phyloP scores from a whole-genome alignment of 768 basidiomycete genomes.

The Tulasnella sp. region DNA sequence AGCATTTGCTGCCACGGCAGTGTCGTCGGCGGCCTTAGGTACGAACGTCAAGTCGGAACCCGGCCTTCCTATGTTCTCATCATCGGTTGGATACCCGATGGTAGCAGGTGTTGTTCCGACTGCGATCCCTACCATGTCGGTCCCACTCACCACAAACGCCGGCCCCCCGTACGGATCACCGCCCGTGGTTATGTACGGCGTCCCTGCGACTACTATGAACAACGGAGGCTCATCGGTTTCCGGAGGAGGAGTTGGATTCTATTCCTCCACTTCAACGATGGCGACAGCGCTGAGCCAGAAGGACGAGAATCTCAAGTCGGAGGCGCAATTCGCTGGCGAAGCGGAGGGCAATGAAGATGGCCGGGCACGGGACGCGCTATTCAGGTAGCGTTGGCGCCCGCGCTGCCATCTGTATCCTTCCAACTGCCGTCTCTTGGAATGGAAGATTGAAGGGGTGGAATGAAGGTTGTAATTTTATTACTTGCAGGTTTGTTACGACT shows the following conservation, averaged over 20 bases:
- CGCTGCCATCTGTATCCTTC: background rate
- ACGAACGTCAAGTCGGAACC: background rate
- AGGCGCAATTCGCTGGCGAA: background rate
- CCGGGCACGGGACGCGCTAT: background rate
- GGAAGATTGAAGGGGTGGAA: background rate
- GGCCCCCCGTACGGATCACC: background rate
- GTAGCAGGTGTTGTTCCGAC: background rate
- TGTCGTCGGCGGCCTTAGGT: background rate
- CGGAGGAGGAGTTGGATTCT: background rate
- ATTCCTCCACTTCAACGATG: background rate
- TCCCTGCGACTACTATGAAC: background rate
- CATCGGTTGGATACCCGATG: background rate
- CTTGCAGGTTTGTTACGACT: background rate
- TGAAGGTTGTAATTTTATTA: background rate
- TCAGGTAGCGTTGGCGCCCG: conserved; percentile 6
- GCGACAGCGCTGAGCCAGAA: background rate
- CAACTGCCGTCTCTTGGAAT: background rate
- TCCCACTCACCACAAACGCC: background rate
- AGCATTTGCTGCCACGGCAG: background rate
- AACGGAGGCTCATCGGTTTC: background rate
- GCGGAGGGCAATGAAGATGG: background rate
- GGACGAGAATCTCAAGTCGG: background rate
- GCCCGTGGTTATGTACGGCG: background rate
- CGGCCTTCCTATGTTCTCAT: background rate
- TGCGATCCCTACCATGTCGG: background rate